Evolutionary conservation across 768 basidiomycete genomes (phyloP), one percentile per base, ranked within the genome.

Genomic region (Phaeotremella skinneri): DNA sequence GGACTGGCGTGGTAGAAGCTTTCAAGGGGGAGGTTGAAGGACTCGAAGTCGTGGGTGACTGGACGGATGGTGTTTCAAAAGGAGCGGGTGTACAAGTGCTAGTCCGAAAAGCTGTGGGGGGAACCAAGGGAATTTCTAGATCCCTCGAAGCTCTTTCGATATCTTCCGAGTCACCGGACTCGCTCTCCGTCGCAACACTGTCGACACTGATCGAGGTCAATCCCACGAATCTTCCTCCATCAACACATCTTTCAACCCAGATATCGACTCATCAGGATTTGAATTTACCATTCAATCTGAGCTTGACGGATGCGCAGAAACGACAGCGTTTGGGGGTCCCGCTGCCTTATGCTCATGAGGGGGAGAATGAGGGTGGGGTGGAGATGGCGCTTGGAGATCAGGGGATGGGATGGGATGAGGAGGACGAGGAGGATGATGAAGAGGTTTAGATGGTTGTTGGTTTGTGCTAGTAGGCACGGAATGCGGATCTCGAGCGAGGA

Each of bases 301-400:
- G 80, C 52, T 83, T 97, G 54, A 97, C 91, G 7, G 80, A 83
- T 16, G 83, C 87, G 23, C 94, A 97, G 72, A 85, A 87, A 69
- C 82, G 83, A 61, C 86, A 87, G 21, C 83, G 90, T 52, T 85
- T 89, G 1, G 82, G 84, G 58, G 91, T 97, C 1, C 88, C 90
- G 14, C 78, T 97, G 34, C 94, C 94, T 2, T 99, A 96, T 71
- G 88, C 82, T 2, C 91, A 93, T 69, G 85, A 89, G 80, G 90
- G 90, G 84, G 64, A 74, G 1, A 62, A 54, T 4, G 51, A 53
- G 39, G 68, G 61, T n/a, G 66, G 66, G 51, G 20, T 69, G 27
- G 61, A 61, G 58, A 51, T 58, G 17, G 52, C 6, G 25, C 41
- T 56, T 52, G 25, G 54, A 48, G 31, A 43, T 55, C 23, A 41